A percentile compares a stretch with the other conserved stretches of the same genome.
Evolutionary conservation across 73 alveolate genomes (phyloP).

Genomic region (Breviolum minutum): DNA sequence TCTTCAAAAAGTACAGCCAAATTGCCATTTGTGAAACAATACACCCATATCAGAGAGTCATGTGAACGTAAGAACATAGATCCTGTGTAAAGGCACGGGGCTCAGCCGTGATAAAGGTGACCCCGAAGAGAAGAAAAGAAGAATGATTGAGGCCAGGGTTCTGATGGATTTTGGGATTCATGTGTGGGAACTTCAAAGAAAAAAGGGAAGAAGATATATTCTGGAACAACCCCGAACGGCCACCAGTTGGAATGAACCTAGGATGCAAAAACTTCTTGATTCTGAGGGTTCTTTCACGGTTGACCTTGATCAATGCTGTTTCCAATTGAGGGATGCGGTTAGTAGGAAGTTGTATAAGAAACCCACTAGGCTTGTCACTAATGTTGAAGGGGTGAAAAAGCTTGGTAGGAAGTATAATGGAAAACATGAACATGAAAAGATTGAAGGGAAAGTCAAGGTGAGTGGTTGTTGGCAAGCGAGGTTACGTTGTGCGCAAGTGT

Average conservation of each 20-base stretch:
- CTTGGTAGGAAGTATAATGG: neutral
- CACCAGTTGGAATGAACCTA: neutral
- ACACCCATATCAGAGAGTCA: too few species aligned
- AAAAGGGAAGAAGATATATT: neutral
- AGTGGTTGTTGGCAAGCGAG: neutral
- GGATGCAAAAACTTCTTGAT: neutral
- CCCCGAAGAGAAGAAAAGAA: neutral
- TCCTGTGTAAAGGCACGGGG: too few species aligned
- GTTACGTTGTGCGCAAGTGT: neutral
- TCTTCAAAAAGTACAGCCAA: too few species aligned
- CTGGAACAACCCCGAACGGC: neutral
- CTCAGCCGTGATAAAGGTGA: neutral
- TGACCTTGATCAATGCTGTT: neutral
- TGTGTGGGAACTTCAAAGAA: neutral
- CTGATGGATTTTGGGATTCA: neutral
- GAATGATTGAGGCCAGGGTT: neutral
- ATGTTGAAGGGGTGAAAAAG: neutral
- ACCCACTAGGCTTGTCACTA: neutral
- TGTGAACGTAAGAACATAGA: too few species aligned
- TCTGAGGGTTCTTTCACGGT: neutral
- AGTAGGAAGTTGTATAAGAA: neutral
- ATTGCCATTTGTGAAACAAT: too few species aligned
- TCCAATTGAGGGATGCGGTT: neutral
- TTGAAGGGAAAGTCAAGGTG: neutral
- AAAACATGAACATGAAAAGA: neutral